Percentiles rank a stretch among this genome's conserved stretches.
These are phyloP conservation scores for Lichenothelia convexa DNA, from an alignment of 495 filamentous ascomycete genomes.

Conservation along the genomic window DNA sequence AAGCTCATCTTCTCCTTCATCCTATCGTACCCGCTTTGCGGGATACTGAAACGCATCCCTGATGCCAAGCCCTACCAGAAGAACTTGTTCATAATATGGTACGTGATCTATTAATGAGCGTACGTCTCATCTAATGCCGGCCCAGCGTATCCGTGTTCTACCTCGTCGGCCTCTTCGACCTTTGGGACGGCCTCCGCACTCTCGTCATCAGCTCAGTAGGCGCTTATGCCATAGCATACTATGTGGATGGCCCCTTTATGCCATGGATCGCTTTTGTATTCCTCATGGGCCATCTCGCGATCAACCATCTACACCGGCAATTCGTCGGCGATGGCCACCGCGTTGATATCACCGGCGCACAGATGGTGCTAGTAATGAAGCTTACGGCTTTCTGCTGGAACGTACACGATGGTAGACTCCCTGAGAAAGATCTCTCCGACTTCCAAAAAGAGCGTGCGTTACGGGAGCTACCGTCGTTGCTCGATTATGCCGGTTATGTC, in stretches of 20 bases:
- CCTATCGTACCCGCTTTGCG: slow-evolving; percentile 83
- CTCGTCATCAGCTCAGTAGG: slow-evolving; percentile 59
- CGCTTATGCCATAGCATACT: slow-evolving; percentile 68
- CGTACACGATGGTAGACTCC: slow-evolving; percentile 70
- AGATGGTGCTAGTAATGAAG: slow-evolving; percentile 99
- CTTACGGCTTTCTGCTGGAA: slow-evolving; percentile 97
- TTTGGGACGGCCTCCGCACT: slow-evolving; percentile 74
- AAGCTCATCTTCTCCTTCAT: slow-evolving; percentile 87
- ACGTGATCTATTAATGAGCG: slow-evolving; percentile 11
- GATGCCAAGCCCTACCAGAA: slow-evolving; percentile 71
- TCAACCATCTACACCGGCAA: slow-evolving; percentile 73
- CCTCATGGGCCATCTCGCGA: slow-evolving; percentile 86
- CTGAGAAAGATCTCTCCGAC: slow-evolving; percentile 62
- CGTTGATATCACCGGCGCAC: slow-evolving; percentile 75
- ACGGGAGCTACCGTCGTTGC: slow-evolving; percentile 44
- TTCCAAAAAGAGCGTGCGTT: slow-evolving; percentile 73
- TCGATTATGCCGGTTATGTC: slow-evolving; percentile 79
- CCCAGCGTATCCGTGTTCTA: slow-evolving; percentile 64
- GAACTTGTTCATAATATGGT: slow-evolving; percentile 73
- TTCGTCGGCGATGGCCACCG: slow-evolving; percentile 39
- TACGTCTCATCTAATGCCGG: neutral
- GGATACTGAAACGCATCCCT: slow-evolving; percentile 74
- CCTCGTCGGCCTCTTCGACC: slow-evolving; percentile 80
- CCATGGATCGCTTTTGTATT: slow-evolving; percentile 94
- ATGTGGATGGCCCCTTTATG: slow-evolving; percentile 83